phyloP scores from a whole-genome alignment of 192 early-diverging fungal genomes.

The Phlyctochytrium bullatum region DNA sequence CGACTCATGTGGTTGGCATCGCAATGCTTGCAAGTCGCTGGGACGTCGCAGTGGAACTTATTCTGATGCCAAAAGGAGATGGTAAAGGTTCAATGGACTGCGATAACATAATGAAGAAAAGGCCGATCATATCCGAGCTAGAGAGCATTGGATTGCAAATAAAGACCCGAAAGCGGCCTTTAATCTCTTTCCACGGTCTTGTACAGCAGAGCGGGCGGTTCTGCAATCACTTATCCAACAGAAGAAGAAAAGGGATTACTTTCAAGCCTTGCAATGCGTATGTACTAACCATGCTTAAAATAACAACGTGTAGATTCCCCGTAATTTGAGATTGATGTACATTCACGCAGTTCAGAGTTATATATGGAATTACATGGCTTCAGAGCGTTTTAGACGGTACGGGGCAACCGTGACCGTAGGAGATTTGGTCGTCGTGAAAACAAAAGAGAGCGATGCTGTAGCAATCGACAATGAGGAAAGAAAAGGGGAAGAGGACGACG shows the following conservation, averaged over 20 bases:
- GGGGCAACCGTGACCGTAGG: conserved; percentile 74
- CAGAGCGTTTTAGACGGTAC: conserved; percentile 66
- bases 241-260: conserved; percentile 41
- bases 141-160: conserved; percentile 64
- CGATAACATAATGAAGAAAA: conserved; percentile 48
- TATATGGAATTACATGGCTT: conserved; percentile 88
- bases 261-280: conserved; percentile 64
- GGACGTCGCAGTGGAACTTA: conserved; percentile 69
- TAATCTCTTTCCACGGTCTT: conserved; percentile 62
- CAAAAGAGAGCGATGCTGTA: conserved; percentile 9
- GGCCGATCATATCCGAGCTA: conserved; percentile 58
- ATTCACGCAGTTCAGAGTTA: conserved; percentile 95
- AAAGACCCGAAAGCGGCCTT: conserved; percentile 62
- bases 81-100: conserved; percentile 35
- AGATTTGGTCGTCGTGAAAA: conserved; percentile 67
- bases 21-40: conserved; percentile 72
- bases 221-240: conserved; percentile 55
- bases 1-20: conserved; percentile 79
- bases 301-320: conserved; percentile 61
- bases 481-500: conserved; percentile 34
- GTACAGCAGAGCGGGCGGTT: conserved; percentile 72
- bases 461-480: conserved; percentile 2
- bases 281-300: neutral
- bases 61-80: conserved; percentile 78
- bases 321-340: conserved; percentile 88